phyloP scores from a whole-genome alignment of 1,284 basidiomycete species.

The Melampsora larici-populina region DNA sequence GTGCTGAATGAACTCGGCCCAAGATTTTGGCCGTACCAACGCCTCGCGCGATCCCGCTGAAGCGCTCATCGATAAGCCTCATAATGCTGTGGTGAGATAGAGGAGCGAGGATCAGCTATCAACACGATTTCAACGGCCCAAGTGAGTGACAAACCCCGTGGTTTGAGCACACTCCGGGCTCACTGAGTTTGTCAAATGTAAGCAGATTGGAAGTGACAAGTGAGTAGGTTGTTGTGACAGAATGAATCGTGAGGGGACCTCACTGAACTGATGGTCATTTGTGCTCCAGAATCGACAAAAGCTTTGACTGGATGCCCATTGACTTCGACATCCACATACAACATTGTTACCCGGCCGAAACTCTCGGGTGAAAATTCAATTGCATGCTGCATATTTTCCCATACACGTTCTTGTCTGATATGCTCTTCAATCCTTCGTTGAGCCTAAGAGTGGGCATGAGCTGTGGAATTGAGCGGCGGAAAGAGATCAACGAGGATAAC shows the following conservation, averaged over 20 bases:
- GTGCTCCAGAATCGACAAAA: conserved; percentile 96
- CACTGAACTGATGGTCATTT: conserved; percentile 84
- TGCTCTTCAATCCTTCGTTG: conserved; percentile 90
- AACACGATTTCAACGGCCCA: background rate
- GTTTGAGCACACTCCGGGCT: conserved; percentile 88
- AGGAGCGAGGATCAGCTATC: too few relatives aligned
- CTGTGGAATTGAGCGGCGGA: background rate
- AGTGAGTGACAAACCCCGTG: conserved; percentile 66
- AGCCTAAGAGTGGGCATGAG: conserved; percentile 54
- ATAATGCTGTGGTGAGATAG: conserved; percentile 64
- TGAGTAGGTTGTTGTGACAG: background rate
- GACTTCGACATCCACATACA: conserved; percentile 80
- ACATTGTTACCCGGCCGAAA: conserved; percentile 93
- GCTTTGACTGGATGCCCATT: conserved; percentile 87
- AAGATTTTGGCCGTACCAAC: conserved; percentile 94
- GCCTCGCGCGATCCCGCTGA: conserved; percentile 85
- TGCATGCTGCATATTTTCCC: conserved; percentile 87
- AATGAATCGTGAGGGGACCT: background rate
- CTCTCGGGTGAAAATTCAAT: conserved; percentile 70
- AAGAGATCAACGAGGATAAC: background rate
- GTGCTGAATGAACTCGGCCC: conserved; percentile 88
- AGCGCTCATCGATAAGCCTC: conserved; percentile 83
- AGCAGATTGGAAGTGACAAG: conserved; percentile 13
- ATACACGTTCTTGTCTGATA: conserved; percentile 81
- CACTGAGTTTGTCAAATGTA: conserved; percentile 60